A percentile compares a stretch with the other conserved stretches of the same genome.
These are phyloP conservation scores for Colletotrichum liaoningense DNA, from an alignment of 2,329 filamentous ascomycete species.

Conservation along the genomic window DNA sequence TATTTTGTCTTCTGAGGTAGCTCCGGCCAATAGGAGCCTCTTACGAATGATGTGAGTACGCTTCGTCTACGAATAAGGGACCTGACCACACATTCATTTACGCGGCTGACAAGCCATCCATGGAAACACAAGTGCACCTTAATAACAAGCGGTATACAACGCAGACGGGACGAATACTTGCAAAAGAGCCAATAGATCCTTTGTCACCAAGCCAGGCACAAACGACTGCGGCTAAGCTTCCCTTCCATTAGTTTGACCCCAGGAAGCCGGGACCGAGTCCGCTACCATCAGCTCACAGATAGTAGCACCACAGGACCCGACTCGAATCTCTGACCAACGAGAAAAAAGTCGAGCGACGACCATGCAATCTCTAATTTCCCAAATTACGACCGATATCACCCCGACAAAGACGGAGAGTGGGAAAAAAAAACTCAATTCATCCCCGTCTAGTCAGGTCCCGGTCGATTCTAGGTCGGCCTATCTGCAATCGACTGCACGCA, in stretches of 20 bases:
- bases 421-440: constrained; percentile 21
- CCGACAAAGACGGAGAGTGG: not conserved
- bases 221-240: not conserved
- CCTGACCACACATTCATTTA: not conserved
- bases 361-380: constrained; percentile 22
- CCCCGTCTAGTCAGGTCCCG: constrained; percentile 26
- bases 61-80: not conserved
- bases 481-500: constrained; percentile 15
- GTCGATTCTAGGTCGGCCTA: not conserved
- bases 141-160: not conserved
- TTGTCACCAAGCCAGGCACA: not conserved
- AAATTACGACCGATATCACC: constrained; percentile 25
- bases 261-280: not conserved
- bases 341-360: not conserved
- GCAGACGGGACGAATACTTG: not conserved
- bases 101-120: not conserved
- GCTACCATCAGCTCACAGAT: not conserved
- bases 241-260: not conserved
- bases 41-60: too few species aligned
- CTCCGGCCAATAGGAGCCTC: too few species aligned
- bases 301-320: not conserved
- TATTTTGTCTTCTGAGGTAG: not conserved
- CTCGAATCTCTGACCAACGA: not conserved
- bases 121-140: not conserved
- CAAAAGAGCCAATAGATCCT: not conserved